Conservation (phyloP, 1,139 yeast genomes). For the Casaregolazyma suthepensis region DNA sequence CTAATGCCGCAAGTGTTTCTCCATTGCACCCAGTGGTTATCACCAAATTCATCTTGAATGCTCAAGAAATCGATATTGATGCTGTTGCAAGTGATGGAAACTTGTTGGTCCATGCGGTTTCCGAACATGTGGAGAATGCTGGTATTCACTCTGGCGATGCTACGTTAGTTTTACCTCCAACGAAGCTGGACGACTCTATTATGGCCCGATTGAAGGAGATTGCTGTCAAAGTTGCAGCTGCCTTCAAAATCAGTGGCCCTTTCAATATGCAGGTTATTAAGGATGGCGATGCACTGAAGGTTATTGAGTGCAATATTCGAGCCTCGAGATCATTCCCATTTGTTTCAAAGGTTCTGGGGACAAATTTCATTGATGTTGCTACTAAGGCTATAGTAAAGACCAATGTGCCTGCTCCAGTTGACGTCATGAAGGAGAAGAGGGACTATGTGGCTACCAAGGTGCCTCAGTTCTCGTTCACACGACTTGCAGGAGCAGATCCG, state of each 20-base stretch:
- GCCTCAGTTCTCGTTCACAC: slow-evolving; percentile 95
- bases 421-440: slow-evolving; percentile 75
- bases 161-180: slow-evolving; percentile 90
- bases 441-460: slow-evolving; percentile 93
- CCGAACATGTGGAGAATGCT: slow-evolving; percentile 97
- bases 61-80: slow-evolving; percentile 95
- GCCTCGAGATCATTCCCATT: slow-evolving; percentile 99
- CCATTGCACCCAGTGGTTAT: slow-evolving; percentile 97
- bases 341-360: slow-evolving; percentile 92
- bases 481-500: slow-evolving; percentile 98
- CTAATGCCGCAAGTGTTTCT: slow-evolving; percentile 86
- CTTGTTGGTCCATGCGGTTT: slow-evolving; percentile 88
- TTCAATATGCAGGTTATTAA: slow-evolving; percentile 98
- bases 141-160: slow-evolving; percentile 99
- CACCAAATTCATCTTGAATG: slow-evolving; percentile 91
- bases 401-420: slow-evolving; percentile 78
- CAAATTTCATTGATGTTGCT: slow-evolving; percentile 90
- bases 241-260: slow-evolving; percentile 96
- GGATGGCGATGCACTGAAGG: slow-evolving; percentile 78
- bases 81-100: slow-evolving; percentile 89
- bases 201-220: slow-evolving; percentile 88
- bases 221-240: slow-evolving; percentile 87
- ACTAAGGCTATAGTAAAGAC: slow-evolving; percentile 76
- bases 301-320: slow-evolving; percentile 96
- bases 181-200: slow-evolving; percentile 75